These are phyloP conservation scores for Rhizoclosmatium sp. DNA, from an alignment of 192 early-diverging fungal species.

Conservation along the genomic window DNA sequence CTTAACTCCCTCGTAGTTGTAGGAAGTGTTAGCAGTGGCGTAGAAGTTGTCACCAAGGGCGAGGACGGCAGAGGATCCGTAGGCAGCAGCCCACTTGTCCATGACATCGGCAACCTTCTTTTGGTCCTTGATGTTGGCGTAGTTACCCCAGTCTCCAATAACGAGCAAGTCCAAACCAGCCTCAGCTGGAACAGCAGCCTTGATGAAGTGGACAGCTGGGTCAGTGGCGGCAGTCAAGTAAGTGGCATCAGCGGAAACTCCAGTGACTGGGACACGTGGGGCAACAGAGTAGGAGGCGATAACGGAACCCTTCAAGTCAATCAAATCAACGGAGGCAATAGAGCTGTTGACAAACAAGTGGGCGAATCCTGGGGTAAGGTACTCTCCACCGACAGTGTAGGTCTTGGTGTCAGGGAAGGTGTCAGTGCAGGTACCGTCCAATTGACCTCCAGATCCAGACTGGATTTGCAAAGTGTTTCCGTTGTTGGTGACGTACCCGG, in stretches of 20 bases:
- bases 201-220: conserved; percentile 4
- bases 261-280: conserved; percentile 1
- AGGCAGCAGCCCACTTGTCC: conserved; percentile 6
- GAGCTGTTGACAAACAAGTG: conserved; percentile 16
- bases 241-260: not conserved
- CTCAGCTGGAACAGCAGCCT: not conserved
- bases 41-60: conserved; percentile 35
- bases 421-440: conserved; percentile 14
- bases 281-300: not conserved
- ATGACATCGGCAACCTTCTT: not conserved
- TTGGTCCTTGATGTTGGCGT: not conserved
- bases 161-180: conserved; percentile 6
- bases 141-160: conserved; percentile 29
- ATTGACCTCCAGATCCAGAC: conserved; percentile 24
- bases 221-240: conserved; percentile 1
- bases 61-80: not conserved
- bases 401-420: not conserved
- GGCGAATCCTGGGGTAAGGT: conserved; percentile 24
- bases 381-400: not conserved
- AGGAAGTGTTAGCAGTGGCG: not conserved
- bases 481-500: conserved; percentile 16
- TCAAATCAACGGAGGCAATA: not conserved
- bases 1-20: conserved; percentile 15
- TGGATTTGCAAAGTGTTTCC: conserved; percentile 21
- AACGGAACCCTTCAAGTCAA: conserved; percentile 2